A percentile compares a stretch with the other conserved stretches of the same genome.
Conservation (phyloP, 2,329 filamentous ascomycete genomes). For the Karstenula rhodostoma region DNA sequence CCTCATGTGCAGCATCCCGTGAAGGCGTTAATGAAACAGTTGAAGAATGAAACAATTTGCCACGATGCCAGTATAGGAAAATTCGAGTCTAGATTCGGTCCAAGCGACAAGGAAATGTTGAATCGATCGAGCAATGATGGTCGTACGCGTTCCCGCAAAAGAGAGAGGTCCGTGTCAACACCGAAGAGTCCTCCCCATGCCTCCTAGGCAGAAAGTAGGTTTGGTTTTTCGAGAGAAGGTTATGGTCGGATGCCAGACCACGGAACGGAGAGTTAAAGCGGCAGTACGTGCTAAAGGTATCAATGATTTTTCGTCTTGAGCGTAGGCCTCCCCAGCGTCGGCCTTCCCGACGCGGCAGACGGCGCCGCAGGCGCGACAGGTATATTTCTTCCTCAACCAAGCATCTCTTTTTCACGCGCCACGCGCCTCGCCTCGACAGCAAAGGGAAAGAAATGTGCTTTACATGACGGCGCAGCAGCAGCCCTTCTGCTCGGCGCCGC, state of each 20-base stretch:
- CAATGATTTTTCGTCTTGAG: conserved; percentile 33
- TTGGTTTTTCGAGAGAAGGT: conserved; percentile 9
- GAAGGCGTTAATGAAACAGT: conserved; percentile 27
- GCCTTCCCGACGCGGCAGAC: conserved; percentile 19
- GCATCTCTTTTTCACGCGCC: background rate
- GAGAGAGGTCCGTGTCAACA: conserved; percentile 40
- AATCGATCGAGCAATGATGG: conserved; percentile 13
- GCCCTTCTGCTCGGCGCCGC: conserved; percentile 67
- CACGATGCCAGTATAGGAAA: conserved; percentile 40
- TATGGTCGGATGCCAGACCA: conserved; percentile 22
- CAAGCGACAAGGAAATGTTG: conserved; percentile 9
- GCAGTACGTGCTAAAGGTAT: conserved; percentile 47
- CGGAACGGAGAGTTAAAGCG: conserved; percentile 36
- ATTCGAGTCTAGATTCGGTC: conserved; percentile 36
- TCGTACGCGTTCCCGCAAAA: conserved; percentile 13
- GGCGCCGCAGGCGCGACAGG: conserved; percentile 36
- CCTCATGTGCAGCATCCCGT: conserved; percentile 26
- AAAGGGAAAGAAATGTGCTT: conserved; percentile 12
- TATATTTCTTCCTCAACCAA: conserved; percentile 32
- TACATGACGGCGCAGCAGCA: conserved; percentile 96
- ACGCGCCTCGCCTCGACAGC: conserved; percentile 19
- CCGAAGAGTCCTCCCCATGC: conserved; percentile 32
- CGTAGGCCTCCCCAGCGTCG: conserved; percentile 11
- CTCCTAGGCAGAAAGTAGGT: conserved; percentile 36
- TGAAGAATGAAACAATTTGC: conserved; percentile 38